A percentile compares a stretch with the other conserved stretches of the same genome.
phyloP scores from a whole-genome alignment of 768 basidiomycete species.

The Mycena olivaceomarginata region DNA sequence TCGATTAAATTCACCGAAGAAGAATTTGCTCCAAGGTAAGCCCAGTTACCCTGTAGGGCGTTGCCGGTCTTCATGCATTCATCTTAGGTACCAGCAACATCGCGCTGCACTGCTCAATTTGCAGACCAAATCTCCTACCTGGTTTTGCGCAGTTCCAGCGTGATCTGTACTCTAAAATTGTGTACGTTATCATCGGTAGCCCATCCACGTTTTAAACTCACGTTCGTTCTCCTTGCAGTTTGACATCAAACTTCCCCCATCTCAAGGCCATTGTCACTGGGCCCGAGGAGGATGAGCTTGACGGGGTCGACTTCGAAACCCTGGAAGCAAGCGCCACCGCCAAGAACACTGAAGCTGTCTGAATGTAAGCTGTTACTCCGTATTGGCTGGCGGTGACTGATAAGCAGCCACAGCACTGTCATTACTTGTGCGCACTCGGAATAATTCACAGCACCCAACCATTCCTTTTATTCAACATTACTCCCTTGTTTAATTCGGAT shows the following conservation, averaged over 20 bases:
- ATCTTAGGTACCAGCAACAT: background rate
- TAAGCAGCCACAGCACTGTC: too few species aligned
- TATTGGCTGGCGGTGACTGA: too few species aligned
- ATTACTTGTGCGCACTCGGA: too few species aligned
- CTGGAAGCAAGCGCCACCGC: constrained; percentile 10
- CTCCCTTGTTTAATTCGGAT: background rate
- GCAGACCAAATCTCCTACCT: constrained; percentile 1
- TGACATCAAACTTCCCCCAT: constrained; percentile 18
- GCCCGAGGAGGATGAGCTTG: constrained; percentile 6
- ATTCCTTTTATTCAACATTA: background rate
- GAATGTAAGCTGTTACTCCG: background rate
- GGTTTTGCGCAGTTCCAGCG: constrained; percentile 25
- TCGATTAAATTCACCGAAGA: constrained; percentile 20
- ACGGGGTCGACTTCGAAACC: constrained; percentile 18
- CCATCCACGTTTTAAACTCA: background rate
- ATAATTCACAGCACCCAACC: too few species aligned
- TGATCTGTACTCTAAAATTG: constrained; percentile 5
- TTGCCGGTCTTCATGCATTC: background rate
- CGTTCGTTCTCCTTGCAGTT: background rate
- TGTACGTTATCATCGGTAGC: constrained; percentile 1
- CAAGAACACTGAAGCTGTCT: background rate
- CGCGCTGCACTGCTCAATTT: constrained; percentile 7
- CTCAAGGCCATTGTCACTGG: constrained; percentile 1
- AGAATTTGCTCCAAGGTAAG: constrained; percentile 2
- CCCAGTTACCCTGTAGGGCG: background rate